A percentile compares a stretch with the other conserved stretches of the same genome.
phyloP scores from a whole-genome alignment of 176 grass and related monocot species.

The Cymbopogon citratus region DNA sequence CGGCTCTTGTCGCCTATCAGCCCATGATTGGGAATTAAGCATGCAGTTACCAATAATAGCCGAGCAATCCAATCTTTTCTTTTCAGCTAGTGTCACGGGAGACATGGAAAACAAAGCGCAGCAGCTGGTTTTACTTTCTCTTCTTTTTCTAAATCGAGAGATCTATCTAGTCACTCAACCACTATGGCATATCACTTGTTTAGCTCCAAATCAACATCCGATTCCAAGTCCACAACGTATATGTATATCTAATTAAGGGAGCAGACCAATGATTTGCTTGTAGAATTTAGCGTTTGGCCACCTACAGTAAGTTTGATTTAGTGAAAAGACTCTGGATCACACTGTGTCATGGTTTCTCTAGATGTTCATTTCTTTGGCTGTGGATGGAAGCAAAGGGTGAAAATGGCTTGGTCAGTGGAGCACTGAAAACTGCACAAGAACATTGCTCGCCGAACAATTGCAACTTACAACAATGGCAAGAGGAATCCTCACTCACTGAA shows the following conservation, averaged over 20 bases:
- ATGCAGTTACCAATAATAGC: not conserved
- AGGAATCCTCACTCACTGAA: slow-evolving; percentile 26
- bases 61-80: not conserved
- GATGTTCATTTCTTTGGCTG: slow-evolving; percentile 4
- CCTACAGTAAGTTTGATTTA: not conserved
- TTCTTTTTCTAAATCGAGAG: not conserved
- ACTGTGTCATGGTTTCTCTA: not conserved
- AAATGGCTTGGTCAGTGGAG: slow-evolving; percentile 26
- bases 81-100: not conserved
- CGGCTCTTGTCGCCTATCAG: slow-evolving; percentile 31
- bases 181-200: slow-evolving; percentile 3
- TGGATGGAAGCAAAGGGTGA: not conserved
- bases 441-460: slow-evolving; percentile 42
- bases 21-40: slow-evolving; percentile 39
- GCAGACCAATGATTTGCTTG: slow-evolving; percentile 6
- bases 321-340: not conserved
- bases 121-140: not conserved
- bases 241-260: slow-evolving; percentile 1
- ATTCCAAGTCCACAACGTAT: slow-evolving; percentile 19
- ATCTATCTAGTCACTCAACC: slow-evolving; percentile 7
- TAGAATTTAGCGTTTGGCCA: slow-evolving; percentile 15
- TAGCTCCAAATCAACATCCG: not conserved
- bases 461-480: slow-evolving; percentile 50
- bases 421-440: slow-evolving; percentile 49
- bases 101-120: not conserved